Conservation (phyloP, 352 stramenopile species). For the Pythium rishiriense region DNA sequence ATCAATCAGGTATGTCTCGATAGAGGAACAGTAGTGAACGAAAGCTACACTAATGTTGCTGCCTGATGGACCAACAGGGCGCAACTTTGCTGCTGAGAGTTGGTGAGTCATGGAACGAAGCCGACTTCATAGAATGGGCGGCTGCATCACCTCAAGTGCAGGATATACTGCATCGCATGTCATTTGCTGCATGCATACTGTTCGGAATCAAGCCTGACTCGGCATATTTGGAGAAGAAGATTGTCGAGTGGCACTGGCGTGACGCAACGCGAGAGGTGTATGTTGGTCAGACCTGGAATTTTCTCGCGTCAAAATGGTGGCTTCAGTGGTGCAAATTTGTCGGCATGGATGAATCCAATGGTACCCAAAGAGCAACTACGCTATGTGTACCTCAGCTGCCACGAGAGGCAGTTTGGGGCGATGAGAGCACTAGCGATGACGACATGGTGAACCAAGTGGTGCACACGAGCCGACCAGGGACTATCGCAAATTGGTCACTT, state of each 20-base stretch:
- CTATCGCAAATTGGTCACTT: slow-evolving; percentile 79
- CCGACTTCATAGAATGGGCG: slow-evolving; percentile 57
- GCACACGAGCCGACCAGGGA: slow-evolving; percentile 45
- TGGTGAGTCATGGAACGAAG: slow-evolving; percentile 29
- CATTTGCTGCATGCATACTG: slow-evolving; percentile 71
- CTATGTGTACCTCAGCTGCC: slow-evolving; percentile 60
- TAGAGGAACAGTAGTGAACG: not conserved
- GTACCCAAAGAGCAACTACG: slow-evolving; percentile 50
- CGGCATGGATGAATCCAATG: slow-evolving; percentile 59
- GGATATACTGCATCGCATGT: slow-evolving; percentile 67
- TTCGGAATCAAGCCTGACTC: slow-evolving; percentile 80
- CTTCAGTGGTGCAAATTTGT: slow-evolving; percentile 79
- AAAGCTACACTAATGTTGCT: not conserved
- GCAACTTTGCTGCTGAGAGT: not conserved
- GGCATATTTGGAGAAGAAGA: slow-evolving; percentile 60
- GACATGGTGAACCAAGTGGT: slow-evolving; percentile 18
- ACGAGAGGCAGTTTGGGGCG: slow-evolving; percentile 36
- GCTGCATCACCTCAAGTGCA: slow-evolving; percentile 36
- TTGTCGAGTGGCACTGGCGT: slow-evolving; percentile 75
- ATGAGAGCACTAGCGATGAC: slow-evolving; percentile 28
- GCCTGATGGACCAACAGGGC: not conserved
- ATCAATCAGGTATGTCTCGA: slow-evolving; percentile 7
- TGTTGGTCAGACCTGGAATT: slow-evolving; percentile 73
- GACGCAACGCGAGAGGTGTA: slow-evolving; percentile 43
- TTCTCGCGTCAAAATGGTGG: slow-evolving; percentile 78